These are phyloP conservation scores for Saposhnikovia divaricata DNA, from an alignment of 129 eudicot species.

Conservation along the genomic window DNA sequence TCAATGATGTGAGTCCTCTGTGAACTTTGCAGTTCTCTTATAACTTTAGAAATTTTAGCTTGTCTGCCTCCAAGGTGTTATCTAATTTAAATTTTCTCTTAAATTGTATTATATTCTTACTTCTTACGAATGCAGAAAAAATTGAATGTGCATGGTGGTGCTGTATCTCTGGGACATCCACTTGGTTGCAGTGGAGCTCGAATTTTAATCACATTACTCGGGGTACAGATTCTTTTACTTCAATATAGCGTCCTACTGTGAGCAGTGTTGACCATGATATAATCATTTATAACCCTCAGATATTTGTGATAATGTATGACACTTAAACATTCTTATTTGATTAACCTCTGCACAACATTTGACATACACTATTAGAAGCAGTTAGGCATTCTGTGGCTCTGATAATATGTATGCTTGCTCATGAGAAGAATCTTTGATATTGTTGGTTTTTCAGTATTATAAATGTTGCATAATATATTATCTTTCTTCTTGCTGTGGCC, in stretches of 20 bases:
- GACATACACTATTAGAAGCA: background rate
- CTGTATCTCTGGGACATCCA: slow-evolving; percentile 96
- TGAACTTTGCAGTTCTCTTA: background rate
- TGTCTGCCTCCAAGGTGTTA: background rate
- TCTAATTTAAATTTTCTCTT: background rate
- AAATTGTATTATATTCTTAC: background rate
- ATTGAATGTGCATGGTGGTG: slow-evolving; percentile 89
- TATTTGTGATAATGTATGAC: background rate
- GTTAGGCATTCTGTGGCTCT: background rate
- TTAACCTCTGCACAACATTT: background rate
- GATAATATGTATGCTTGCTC: too few species aligned
- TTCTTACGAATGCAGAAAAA: slow-evolving; percentile 37
- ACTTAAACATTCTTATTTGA: background rate
- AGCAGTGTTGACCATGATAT: background rate
- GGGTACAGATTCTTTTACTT: slow-evolving; percentile 34
- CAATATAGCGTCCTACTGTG: background rate
- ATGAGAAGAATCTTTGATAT: background rate
- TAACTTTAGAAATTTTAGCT: background rate
- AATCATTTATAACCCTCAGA: background rate
- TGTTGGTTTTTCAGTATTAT: background rate
- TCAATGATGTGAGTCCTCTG: slow-evolving; percentile 54
- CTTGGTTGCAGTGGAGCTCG: slow-evolving; percentile 99
- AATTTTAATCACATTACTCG: slow-evolving; percentile 76
- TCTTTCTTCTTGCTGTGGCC: background rate
- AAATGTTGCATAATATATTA: background rate